These are phyloP conservation scores for Boletus holoroseus DNA, from an alignment of 1,284 basidiomycete species.

Conservation along the genomic window DNA sequence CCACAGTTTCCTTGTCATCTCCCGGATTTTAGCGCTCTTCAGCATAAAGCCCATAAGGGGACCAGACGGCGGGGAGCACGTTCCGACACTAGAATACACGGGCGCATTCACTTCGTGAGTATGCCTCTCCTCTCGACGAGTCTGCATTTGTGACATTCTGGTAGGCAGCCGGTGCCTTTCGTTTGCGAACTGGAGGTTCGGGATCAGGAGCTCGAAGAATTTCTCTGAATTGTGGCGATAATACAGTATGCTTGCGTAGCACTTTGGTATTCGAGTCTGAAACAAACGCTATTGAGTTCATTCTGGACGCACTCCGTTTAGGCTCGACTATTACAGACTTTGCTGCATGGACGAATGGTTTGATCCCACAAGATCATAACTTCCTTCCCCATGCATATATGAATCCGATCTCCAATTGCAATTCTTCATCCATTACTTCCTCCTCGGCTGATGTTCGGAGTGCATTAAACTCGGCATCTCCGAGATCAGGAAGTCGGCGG, in stretches of 20 bases:
- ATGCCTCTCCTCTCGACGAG: neutral
- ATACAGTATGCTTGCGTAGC: neutral
- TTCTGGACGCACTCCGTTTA: neutral
- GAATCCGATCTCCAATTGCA: conserved; percentile 8
- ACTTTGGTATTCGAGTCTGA: neutral
- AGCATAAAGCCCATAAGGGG: conserved; percentile 31
- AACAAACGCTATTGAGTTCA: neutral
- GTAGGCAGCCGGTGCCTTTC: conserved; percentile 3
- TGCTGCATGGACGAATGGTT: too few relatives aligned
- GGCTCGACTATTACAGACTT: neutral
- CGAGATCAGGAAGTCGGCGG: conserved; percentile 1
- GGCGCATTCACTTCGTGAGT: conserved; percentile 11
- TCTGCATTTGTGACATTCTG: neutral
- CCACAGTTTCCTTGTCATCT: conserved; percentile 39
- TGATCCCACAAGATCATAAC: neutral
- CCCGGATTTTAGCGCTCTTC: conserved; percentile 37
- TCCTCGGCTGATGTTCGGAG: conserved; percentile 1
- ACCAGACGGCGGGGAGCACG: conserved; percentile 28
- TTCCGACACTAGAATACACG: conserved; percentile 10
- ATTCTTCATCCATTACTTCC: neutral
- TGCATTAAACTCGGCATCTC: conserved; percentile 1
- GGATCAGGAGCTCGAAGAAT: conserved; percentile 2
- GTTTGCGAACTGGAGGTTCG: conserved; percentile 4
- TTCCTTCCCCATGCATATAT: conserved; percentile 8
- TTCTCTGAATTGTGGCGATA: neutral